Base-by-base conservation (phyloP, 768 basidiomycete species). In the Xerocomellus dryophilus region DNA sequence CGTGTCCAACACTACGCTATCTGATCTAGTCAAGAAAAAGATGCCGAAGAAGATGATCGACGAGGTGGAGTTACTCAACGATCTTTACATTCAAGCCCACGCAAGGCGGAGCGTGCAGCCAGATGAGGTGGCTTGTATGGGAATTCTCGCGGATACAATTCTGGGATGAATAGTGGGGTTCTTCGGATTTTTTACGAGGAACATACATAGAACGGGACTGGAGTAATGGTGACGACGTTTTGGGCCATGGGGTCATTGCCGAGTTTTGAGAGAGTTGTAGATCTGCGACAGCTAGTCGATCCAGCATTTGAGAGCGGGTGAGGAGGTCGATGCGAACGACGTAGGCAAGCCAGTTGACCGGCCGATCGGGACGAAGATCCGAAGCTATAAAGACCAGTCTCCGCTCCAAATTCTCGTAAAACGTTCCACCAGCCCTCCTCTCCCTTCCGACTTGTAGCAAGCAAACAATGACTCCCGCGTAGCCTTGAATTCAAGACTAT, bases 61-160 rank as follows among this genome's bases (percentile, higher is more conserved):
- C 31, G 61, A 63, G 35, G 27, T 56, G 10, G 61, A 62, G 2
- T 42, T 63, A 10, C 51, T 62, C 50, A 43, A 27, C 12, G 61
- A 61, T 38, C 44, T 58, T 15, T 42, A 54, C 8, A 51, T 29
- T 23, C 56, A 62, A 21, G 56, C 56, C 5, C 50, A 53, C 36
- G 46, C 46, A 11, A 32, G 49, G 29, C 40, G 40, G 15, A 1
- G 32, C 21, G 17, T 6, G 15, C 32, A 7, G 15, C 4, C 17
- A 21, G 20, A 34, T 35, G 20, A 17, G 17, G 34, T 10, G 9
- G 20, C 10, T 17, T 23, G 11, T 8, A 31, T 12, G 5, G 8
- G 12, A 12, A 14, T 9, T 45, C 18, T 14, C 0, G 43, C 9
- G 2, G 27, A 44, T 44, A 20, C 27, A n/a, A 31, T 6, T 20